These are phyloP conservation scores for Mrakiaceae sp. DNA, from an alignment of 1,284 basidiomycete species.

Conservation along the genomic window DNA sequence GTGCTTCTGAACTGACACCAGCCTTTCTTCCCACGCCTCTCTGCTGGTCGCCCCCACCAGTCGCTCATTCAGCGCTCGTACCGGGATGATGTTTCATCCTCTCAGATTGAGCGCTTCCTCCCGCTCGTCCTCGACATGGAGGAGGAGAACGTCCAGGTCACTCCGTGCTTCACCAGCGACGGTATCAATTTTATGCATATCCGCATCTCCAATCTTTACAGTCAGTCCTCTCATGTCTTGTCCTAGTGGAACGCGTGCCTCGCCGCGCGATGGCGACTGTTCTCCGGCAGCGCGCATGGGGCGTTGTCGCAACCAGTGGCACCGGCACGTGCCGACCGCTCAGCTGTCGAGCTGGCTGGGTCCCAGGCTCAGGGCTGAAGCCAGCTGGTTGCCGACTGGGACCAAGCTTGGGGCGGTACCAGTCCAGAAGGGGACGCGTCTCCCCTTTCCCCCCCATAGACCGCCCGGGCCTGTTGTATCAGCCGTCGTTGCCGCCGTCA, in stretches of 20 bases:
- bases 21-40: background rate
- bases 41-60: conserved; percentile 32
- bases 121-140: conserved; percentile 93
- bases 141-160: conserved; percentile 88
- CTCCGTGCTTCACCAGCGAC: conserved; percentile 87
- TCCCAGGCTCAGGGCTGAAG: too few species aligned
- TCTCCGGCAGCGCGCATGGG: too few species aligned
- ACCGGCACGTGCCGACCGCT: too few species aligned
- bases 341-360: too few species aligned
- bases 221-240: conserved; percentile 43
- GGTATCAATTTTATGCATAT: conserved; percentile 99
- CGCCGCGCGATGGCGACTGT: too few species aligned
- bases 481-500: too few species aligned
- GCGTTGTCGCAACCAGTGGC: too few species aligned
- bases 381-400: too few species aligned
- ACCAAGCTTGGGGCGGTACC: too few species aligned
- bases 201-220: conserved; percentile 91
- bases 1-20: background rate
- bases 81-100: conserved; percentile 83
- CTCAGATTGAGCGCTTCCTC: conserved; percentile 85
- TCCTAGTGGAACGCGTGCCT: background rate
- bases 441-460: too few species aligned
- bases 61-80: conserved; percentile 96
- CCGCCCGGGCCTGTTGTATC: too few species aligned
- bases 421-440: too few species aligned